Evolutionary conservation across 441 rosid species (phyloP), one percentile per base, ranked within the genome.

Genomic region (Aquilaria agallochum): DNA sequence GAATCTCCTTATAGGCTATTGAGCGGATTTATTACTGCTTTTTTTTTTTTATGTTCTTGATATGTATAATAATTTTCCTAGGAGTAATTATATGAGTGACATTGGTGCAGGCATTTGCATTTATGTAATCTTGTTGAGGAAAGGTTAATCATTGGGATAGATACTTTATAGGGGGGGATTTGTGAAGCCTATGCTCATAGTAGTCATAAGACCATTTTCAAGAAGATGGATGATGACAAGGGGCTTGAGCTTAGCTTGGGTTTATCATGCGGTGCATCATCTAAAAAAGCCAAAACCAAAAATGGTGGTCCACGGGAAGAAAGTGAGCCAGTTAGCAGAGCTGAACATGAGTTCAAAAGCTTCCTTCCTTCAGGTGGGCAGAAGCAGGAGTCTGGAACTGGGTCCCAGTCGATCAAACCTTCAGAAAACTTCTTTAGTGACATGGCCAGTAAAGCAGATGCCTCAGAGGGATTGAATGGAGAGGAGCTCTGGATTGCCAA

Each of bases 221-320:
- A 40, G 45, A 40, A 7, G 45, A 87, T 91, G 97, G 97, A 89
- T 55, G 95, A 90, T 45, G 96, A 90, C 56, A 90, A 81, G 76
- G 97, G 89, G 50, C 95, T 90, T 51, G 96, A 90, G 79, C 96
- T 93, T 56, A 85, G 98, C 75, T 81, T 93, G 80, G 98, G 96
- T 69, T 82, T 93, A 42, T 84, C 92, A 68, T 88, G 78, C 76
- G 95, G 98, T 71, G 88, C 90, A 62, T 82, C 91, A 69, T 76
- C 87, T 34, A 79, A 75, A 15, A 89, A 83, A 72, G 75, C 79
- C 36, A 93, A 86, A 79, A 36, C 2, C 5, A 36, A 36, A 36
- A 36, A 1, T 36, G 42, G 42, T 36, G 42, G 42, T 36, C 9
- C 42, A 36, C 42, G 7, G 42, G 89, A 76, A 55, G 94, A 88